phyloP scores from a whole-genome alignment of 192 early-diverging fungal genomes.

The Hyaloraphidium curvatum region DNA sequence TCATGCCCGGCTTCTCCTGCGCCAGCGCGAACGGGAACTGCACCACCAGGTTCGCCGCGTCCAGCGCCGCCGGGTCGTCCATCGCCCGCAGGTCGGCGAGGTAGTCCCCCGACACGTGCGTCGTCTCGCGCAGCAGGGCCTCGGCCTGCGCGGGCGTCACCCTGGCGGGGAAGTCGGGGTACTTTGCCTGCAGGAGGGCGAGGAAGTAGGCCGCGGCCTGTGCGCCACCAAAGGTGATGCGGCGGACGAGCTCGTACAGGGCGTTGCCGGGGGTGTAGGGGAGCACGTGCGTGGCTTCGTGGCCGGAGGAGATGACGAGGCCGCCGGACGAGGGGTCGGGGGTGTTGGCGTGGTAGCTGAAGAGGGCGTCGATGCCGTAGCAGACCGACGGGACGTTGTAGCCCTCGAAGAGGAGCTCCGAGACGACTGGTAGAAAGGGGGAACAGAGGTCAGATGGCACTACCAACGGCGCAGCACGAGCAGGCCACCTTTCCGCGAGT shows the following conservation, averaged over 20 bases:
- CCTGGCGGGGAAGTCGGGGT: slow-evolving; percentile 69
- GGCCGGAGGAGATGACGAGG: slow-evolving; percentile 50
- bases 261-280: slow-evolving; percentile 14
- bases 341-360: slow-evolving; percentile 61
- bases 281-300: slow-evolving; percentile 52
- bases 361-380: slow-evolving; percentile 74
- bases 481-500: slow-evolving; percentile 45
- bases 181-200: slow-evolving; percentile 76
- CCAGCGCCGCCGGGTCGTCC: slow-evolving; percentile 36
- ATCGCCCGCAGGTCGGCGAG: slow-evolving; percentile 40
- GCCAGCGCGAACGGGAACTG: slow-evolving; percentile 57
- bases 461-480: neutral
- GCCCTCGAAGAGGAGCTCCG: slow-evolving; percentile 74
- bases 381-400: slow-evolving; percentile 55
- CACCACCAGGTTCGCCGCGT: slow-evolving; percentile 40
- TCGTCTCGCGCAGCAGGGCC: slow-evolving; percentile 46
- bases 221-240: slow-evolving; percentile 59
- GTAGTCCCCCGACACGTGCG: slow-evolving; percentile 59
- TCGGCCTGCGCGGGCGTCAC: slow-evolving; percentile 54
- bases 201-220: slow-evolving; percentile 62
- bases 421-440: slow-evolving; percentile 35
- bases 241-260: slow-evolving; percentile 7
- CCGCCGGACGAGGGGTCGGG: slow-evolving; percentile 35
- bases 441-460: neutral
- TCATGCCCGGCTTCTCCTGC: slow-evolving; percentile 35